Evolutionary conservation across 805 yeast species (phyloP).

Genomic region (Yarrowia osloensis): DNA sequence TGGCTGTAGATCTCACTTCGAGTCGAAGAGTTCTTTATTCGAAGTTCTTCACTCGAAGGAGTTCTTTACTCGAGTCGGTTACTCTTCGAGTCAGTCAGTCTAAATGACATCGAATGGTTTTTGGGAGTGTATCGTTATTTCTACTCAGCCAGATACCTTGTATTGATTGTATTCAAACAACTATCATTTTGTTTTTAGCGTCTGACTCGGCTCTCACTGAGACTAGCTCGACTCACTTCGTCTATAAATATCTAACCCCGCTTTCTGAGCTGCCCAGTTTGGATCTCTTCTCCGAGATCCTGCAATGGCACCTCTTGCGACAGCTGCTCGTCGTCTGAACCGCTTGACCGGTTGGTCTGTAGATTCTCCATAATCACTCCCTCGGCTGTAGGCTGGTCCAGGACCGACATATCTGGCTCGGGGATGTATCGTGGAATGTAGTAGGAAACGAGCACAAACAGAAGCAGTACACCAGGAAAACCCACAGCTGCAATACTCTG

Average conservation of each 20-base stretch:
- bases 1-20: too few relatives aligned
- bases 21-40: too few relatives aligned
- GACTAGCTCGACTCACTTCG: not conserved
- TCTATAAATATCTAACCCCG: not conserved
- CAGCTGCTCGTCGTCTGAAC: constrained; percentile 4
- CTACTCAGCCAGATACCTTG: too few relatives aligned
- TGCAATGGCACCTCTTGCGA: not conserved
- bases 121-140: too few relatives aligned
- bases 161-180: too few relatives aligned
- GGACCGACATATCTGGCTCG: constrained; percentile 54
- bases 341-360: not conserved
- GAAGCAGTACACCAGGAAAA: constrained; percentile 79
- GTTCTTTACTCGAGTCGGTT: too few relatives aligned
- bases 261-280: not conserved
- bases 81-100: too few relatives aligned
- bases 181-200: too few relatives aligned
- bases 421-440: constrained; percentile 66
- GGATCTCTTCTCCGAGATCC: not conserved
- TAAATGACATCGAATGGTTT: too few relatives aligned
- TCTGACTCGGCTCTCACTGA: too few relatives aligned
- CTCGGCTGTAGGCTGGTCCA: constrained; percentile 61
- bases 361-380: constrained; percentile 44
- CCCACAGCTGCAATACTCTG: constrained; percentile 90
- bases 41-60: too few relatives aligned
- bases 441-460: constrained; percentile 63